Evolutionary conservation across 2,329 filamentous ascomycete species (phyloP).

Genomic region (Xylaria multiplex): DNA sequence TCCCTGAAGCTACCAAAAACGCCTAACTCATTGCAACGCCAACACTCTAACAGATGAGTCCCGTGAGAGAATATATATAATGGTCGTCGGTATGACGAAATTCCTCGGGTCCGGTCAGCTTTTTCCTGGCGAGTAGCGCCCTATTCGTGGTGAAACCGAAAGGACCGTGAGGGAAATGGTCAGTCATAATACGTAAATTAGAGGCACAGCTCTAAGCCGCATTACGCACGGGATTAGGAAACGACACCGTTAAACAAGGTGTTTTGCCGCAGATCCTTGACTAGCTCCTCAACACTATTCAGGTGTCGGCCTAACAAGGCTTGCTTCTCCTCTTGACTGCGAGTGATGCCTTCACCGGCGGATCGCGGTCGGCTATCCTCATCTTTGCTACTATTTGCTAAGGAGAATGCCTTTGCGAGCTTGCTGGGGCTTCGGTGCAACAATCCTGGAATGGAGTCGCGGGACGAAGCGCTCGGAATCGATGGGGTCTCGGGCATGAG

Average conservation of each 20-base stretch:
- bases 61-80: constrained; percentile 26
- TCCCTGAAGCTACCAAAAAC: constrained; percentile 13
- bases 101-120: constrained; percentile 16
- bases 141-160: constrained; percentile 8
- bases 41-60: constrained; percentile 16
- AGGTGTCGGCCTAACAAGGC: constrained; percentile 79
- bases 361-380: constrained; percentile 47
- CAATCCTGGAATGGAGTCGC: constrained; percentile 60
- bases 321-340: constrained; percentile 84
- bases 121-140: not conserved
- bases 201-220: not conserved
- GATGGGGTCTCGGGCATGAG: constrained; percentile 88
- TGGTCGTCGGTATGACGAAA: constrained; percentile 6
- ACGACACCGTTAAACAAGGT: constrained; percentile 71
- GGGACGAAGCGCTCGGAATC: constrained; percentile 61
- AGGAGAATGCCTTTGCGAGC: constrained; percentile 66
- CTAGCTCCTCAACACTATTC: constrained; percentile 84
- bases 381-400: constrained; percentile 39
- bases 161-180: not conserved
- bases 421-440: constrained; percentile 76
- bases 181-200: not conserved
- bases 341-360: constrained; percentile 59
- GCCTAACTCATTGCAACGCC: constrained; percentile 12
- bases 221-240: constrained; percentile 48
- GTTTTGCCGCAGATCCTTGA: constrained; percentile 82